phyloP scores from a whole-genome alignment of 768 basidiomycete species.

The Boletus edulis region DNA sequence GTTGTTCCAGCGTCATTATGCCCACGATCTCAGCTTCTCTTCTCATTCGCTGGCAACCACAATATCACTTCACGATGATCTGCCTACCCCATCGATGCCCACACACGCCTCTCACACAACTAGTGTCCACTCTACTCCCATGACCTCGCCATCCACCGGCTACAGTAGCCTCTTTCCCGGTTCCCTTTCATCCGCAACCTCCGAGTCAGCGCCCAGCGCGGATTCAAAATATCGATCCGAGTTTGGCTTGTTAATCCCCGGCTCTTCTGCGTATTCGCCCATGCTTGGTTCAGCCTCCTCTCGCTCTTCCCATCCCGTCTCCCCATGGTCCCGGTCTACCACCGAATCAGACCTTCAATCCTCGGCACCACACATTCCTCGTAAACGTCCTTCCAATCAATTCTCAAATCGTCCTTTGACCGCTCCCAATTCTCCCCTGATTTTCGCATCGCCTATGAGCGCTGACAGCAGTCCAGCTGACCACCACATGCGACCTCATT shows the following conservation, averaged over 20 bases:
- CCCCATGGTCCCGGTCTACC: conserved; percentile 14
- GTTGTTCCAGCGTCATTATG: conserved; percentile 10
- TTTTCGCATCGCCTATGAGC: neutral
- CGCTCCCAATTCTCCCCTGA: conserved; percentile 6
- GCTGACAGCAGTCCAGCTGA: conserved; percentile 1
- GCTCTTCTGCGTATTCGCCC: conserved; percentile 10
- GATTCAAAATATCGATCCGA: conserved; percentile 18
- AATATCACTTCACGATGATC: conserved; percentile 10
- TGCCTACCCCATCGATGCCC: conserved; percentile 4
- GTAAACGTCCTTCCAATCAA: conserved; percentile 7
- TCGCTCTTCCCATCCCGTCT: conserved; percentile 11
- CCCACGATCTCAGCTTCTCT: conserved; percentile 12
- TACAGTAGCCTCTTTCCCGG: conserved; percentile 17
- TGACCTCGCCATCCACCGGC: conserved; percentile 25
- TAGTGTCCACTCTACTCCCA: conserved; percentile 25
- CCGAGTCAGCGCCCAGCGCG: conserved; percentile 19
- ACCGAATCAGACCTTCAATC: conserved; percentile 20
- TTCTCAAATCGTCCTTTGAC: conserved; percentile 19
- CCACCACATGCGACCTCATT: conserved; percentile 10
- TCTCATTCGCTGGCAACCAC: conserved; percentile 18
- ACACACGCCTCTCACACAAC: neutral
- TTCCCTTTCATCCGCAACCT: conserved; percentile 24
- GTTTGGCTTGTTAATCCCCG: conserved; percentile 6
- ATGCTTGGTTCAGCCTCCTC: conserved; percentile 13
- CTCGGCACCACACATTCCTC: neutral